phyloP scores from a whole-genome alignment of 169 alveolate genomes.

The Babesia bovis region DNA sequence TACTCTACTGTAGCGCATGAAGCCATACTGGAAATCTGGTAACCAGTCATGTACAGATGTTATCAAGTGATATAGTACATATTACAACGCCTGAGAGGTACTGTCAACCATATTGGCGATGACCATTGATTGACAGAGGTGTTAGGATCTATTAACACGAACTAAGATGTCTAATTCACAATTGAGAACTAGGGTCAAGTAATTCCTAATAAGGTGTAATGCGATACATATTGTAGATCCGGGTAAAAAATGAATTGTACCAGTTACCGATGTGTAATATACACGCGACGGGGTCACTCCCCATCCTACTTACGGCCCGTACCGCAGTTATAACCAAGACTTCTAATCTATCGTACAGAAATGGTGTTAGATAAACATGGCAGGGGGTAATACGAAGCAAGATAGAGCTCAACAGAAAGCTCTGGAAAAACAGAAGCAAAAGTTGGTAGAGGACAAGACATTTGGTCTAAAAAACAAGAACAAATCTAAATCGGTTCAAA shows the following conservation, averaged over 20 bases:
- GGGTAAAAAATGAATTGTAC: background rate
- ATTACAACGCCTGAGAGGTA: no score
- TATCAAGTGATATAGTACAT: no score
- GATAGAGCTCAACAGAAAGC: conserved; percentile 89
- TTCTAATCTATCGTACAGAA: background rate
- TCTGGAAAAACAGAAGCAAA: conserved; percentile 93
- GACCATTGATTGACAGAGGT: no score
- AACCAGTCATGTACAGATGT: no score
- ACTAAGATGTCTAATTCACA: no score
- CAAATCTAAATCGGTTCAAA: conserved; percentile 94
- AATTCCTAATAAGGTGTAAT: no score
- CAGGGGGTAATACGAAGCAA: conserved; percentile 83
- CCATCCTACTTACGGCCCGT: background rate
- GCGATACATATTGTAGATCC: no score
- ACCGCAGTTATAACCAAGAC: background rate
- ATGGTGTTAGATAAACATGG: conserved; percentile 11
- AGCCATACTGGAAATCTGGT: no score
- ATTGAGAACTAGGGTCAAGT: no score
- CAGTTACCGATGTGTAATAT: background rate
- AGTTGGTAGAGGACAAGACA: conserved; percentile 97
- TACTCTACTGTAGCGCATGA: no score
- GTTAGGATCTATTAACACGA: no score
- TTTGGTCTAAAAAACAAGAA: conserved; percentile 97
- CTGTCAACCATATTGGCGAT: no score
- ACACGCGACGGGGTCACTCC: background rate